Percentiles rank a stretch among this genome's conserved stretches.
Evolutionary conservation across 176 grass and related monocot species (phyloP).

Genomic region (Cymbopogon citratus): DNA sequence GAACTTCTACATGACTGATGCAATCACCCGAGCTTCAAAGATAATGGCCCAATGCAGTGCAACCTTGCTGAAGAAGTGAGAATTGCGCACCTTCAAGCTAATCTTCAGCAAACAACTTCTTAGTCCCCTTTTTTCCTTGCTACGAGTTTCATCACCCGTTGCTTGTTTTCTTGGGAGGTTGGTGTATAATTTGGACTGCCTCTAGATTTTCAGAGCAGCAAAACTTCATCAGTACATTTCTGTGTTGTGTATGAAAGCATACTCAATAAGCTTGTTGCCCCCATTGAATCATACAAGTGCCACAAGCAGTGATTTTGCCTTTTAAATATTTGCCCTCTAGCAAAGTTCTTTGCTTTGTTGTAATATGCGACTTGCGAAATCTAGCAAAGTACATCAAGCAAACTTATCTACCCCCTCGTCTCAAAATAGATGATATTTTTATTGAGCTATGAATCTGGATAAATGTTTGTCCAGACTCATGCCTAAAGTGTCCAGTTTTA

Average conservation of each 20-base stretch:
- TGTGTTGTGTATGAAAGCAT: conserved; percentile 42
- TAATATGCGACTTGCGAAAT: not conserved
- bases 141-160: conserved; percentile 12
- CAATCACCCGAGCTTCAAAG: conserved; percentile 91
- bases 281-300: conserved; percentile 13
- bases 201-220: conserved; percentile 50
- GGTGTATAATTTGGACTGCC: conserved; percentile 41
- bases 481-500: too few species aligned
- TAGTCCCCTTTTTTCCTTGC: not conserved
- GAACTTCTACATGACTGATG: conserved; percentile 97
- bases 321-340: not conserved
- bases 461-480: too few species aligned
- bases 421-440: too few species aligned
- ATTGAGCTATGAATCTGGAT: too few species aligned
- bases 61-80: conserved; percentile 73
- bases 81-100: not conserved
- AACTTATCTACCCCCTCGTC: too few species aligned
- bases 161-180: conserved; percentile 6
- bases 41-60: conserved; percentile 98
- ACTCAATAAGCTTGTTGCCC: conserved; percentile 49
- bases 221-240: conserved; percentile 39
- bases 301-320: conserved; percentile 38
- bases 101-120: not conserved
- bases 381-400: not conserved
- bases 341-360: not conserved